phyloP scores from a whole-genome alignment of 192 early-diverging fungal genomes.

The Jimgerdemannia lactiflua region DNA sequence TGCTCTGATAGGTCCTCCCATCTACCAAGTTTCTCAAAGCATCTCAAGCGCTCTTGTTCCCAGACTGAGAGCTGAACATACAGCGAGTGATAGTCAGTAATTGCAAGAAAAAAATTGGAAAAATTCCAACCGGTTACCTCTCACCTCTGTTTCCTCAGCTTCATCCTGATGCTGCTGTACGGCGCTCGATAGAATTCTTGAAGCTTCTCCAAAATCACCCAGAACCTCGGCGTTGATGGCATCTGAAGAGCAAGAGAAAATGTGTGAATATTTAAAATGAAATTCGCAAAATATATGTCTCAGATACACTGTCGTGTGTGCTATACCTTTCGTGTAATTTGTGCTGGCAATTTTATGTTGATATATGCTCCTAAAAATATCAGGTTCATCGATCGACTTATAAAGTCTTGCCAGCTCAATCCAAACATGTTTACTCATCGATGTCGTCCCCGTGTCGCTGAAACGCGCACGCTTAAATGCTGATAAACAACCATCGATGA shows the following conservation, averaged over 20 bases:
- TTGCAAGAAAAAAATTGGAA: not conserved
- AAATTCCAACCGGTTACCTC: not conserved
- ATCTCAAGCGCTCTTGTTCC: slow-evolving; percentile 54
- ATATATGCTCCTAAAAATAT: slow-evolving; percentile 65
- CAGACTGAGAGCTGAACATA: slow-evolving; percentile 36
- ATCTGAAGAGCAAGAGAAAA: slow-evolving; percentile 17
- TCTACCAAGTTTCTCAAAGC: slow-evolving; percentile 56
- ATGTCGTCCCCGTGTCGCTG: not conserved
- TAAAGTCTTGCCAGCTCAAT: slow-evolving; percentile 59
- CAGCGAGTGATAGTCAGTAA: not conserved
- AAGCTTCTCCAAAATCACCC: slow-evolving; percentile 56
- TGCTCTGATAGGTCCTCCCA: slow-evolving; percentile 58
- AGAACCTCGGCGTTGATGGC: slow-evolving; percentile 62
- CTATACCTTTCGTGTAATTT: slow-evolving; percentile 39
- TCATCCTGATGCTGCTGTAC: slow-evolving; percentile 25
- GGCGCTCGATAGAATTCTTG: slow-evolving; percentile 32
- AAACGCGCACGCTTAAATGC: slow-evolving; percentile 17
- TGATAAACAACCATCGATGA: not conserved
- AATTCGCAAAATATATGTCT: not conserved
- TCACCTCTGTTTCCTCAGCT: slow-evolving; percentile 37
- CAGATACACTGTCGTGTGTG: too few species aligned
- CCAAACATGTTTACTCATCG: slow-evolving; percentile 39
- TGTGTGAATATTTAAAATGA: slow-evolving; percentile 1
- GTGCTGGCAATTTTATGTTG: slow-evolving; percentile 50
- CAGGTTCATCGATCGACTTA: slow-evolving; percentile 58